These are phyloP conservation scores for Zygotorulaspora chibaensis DNA, from an alignment of 805 yeast genomes.

Conservation along the genomic window DNA sequence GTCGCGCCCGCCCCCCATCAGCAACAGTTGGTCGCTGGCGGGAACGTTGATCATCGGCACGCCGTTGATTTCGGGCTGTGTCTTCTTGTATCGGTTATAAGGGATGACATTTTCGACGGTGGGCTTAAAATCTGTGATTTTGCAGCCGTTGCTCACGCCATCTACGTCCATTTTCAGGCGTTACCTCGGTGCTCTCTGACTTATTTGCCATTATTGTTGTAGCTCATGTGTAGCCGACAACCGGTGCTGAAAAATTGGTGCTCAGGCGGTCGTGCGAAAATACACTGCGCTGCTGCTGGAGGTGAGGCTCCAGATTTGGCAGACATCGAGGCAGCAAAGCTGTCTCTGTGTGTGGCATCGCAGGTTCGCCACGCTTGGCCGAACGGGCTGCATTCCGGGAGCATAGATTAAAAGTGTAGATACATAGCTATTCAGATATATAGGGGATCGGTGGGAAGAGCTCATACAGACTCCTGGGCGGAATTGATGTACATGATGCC, in stretches of 20 bases:
- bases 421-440: background rate
- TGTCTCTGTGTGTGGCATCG: too few relatives aligned
- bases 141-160: constrained; percentile 15
- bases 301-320: too few relatives aligned
- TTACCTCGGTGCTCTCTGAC: too few relatives aligned
- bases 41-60: constrained; percentile 13
- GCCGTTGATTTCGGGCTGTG: constrained; percentile 27
- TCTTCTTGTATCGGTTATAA: constrained; percentile 25
- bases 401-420: background rate
- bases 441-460: background rate
- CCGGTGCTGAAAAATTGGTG: too few relatives aligned
- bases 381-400: too few relatives aligned
- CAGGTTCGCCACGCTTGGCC: too few relatives aligned
- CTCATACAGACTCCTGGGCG: constrained; percentile 13
- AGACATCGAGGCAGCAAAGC: too few relatives aligned
- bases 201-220: too few relatives aligned
- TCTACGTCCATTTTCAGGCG: background rate
- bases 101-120: constrained; percentile 38
- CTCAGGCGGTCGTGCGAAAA: too few relatives aligned
- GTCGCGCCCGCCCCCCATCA: constrained; percentile 43
- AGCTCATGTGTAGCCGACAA: too few relatives aligned
- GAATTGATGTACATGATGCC: constrained; percentile 62
- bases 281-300: too few relatives aligned
- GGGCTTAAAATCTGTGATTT: constrained; percentile 31
- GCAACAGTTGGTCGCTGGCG: constrained; percentile 29